phyloP scores from a whole-genome alignment of 129 eudicot genomes.

The Flaveria linearis region DNA sequence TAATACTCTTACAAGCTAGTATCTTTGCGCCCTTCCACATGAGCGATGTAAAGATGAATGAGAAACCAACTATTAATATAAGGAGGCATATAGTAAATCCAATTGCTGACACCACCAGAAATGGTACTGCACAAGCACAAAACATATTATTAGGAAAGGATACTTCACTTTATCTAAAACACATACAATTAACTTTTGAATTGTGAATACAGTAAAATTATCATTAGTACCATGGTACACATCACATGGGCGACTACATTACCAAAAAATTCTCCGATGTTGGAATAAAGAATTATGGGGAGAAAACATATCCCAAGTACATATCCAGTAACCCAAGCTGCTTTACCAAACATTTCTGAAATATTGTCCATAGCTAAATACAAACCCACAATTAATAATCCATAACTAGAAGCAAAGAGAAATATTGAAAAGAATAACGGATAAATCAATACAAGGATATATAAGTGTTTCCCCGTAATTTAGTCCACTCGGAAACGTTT shows the following conservation, averaged over 20 bases:
- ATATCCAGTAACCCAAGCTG: no score
- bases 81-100: no score
- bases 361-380: neutral
- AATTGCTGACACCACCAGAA: neutral
- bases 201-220: neutral
- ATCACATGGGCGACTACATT: no score
- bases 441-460: neutral
- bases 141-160: neutral
- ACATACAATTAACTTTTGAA: neutral
- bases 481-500: constrained; percentile 19
- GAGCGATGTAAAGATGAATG: neutral
- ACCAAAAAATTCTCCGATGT: no score
- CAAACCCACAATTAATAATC: neutral
- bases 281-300: no score
- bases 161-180: no score
- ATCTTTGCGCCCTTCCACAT: neutral
- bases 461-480: no score
- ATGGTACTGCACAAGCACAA: neutral
- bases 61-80: neutral
- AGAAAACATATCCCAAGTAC: no score
- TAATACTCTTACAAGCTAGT: neutral
- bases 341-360: no score
- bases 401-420: no score
- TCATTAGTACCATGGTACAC: neutral
- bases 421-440: neutral